Evolutionary conservation across 306 rosid genomes (phyloP).

Genomic region (Arachis stenosperma): DNA sequence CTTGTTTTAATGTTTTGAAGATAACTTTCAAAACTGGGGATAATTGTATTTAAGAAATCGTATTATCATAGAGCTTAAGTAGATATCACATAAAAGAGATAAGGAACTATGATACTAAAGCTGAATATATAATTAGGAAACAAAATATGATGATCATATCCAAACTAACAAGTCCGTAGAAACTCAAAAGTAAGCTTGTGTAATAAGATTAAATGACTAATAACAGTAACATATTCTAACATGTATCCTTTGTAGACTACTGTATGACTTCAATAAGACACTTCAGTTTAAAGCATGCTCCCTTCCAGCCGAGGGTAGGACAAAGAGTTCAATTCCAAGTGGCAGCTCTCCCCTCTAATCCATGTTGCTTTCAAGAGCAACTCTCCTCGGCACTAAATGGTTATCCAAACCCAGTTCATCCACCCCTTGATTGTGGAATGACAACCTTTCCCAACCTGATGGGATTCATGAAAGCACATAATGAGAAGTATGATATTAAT

Average conservation of each 20-base stretch:
- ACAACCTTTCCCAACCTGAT: slow-evolving; percentile 4
- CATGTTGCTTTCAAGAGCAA: not conserved
- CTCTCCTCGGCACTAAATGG: not conserved
- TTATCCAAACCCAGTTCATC: not conserved
- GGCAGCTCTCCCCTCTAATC: not conserved
- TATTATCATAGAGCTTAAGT: not conserved
- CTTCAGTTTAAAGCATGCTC: not conserved
- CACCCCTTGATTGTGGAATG: not conserved
- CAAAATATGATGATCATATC: not conserved
- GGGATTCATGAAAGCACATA: not conserved
- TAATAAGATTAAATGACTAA: not conserved
- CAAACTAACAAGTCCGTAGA: not conserved
- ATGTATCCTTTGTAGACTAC: not conserved
- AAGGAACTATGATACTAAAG: not conserved
- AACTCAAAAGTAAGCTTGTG: not conserved
- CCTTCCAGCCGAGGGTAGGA: not conserved
- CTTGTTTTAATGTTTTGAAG: not conserved
- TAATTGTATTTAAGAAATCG: not conserved
- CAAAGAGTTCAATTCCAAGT: not conserved
- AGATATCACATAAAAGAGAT: not conserved
- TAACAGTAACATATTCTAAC: not conserved
- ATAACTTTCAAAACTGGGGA: not conserved
- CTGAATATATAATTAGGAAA: not conserved
- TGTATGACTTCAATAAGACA: not conserved
- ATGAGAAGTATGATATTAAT: not conserved